A percentile compares a stretch with the other conserved stretches of the same genome.
Evolutionary conservation across 2,329 filamentous ascomycete species (phyloP).

Genomic region (Diaporthe australafricana): DNA sequence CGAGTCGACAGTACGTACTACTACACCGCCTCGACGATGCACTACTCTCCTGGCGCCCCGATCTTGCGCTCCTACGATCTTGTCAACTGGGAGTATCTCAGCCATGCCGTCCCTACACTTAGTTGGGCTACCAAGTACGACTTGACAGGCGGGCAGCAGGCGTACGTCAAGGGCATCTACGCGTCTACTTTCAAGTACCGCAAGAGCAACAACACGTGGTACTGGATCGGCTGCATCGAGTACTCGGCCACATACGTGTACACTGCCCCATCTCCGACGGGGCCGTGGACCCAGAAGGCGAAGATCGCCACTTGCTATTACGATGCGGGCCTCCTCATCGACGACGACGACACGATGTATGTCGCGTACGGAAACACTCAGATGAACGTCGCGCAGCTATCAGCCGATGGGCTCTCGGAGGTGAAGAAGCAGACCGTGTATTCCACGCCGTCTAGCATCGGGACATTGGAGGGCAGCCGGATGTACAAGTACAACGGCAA

Average conservation of each 20-base stretch:
- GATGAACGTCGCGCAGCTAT: slow-evolving; percentile 63
- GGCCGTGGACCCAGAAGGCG: slow-evolving; percentile 55
- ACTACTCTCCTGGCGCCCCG: slow-evolving; percentile 56
- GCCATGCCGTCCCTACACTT: slow-evolving; percentile 57
- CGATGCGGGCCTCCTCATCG: slow-evolving; percentile 67
- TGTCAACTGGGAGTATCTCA: slow-evolving; percentile 61
- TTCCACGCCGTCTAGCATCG: slow-evolving; percentile 48
- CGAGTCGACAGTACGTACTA: slow-evolving; percentile 4
- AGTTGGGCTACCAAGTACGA: slow-evolving; percentile 61
- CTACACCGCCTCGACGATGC: slow-evolving; percentile 15
- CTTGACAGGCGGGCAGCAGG: slow-evolving; percentile 53
- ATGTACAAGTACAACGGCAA: slow-evolving; percentile 68
- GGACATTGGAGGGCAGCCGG: slow-evolving; percentile 60
- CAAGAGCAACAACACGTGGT: slow-evolving; percentile 59
- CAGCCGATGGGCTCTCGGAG: slow-evolving; percentile 57
- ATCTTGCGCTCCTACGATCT: slow-evolving; percentile 67
- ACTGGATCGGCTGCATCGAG: slow-evolving; percentile 69
- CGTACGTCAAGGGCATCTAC: slow-evolving; percentile 67
- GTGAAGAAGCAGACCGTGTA: slow-evolving; percentile 59
- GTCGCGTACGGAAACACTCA: slow-evolving; percentile 64
- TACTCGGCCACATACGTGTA: slow-evolving; percentile 64
- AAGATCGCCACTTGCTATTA: slow-evolving; percentile 64
- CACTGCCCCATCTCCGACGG: slow-evolving; percentile 55
- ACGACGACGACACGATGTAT: slow-evolving; percentile 70
- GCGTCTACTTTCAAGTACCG: slow-evolving; percentile 66